Conservation (phyloP, 768 basidiomycete species). For the Psilocybe azurescens region DNA sequence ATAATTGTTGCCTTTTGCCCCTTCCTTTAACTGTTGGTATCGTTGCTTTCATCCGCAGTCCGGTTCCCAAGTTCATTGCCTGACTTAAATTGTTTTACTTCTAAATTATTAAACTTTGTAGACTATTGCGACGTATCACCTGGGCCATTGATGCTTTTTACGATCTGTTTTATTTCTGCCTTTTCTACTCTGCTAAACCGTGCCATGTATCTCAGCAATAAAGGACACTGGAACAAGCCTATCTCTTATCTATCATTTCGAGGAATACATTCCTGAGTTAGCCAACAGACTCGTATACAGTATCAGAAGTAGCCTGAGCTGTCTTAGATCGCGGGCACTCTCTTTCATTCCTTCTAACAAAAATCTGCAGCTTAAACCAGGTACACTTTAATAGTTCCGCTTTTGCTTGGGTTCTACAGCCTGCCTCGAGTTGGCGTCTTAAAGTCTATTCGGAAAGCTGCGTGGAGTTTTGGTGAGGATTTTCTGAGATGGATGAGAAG, state of each 20-base stretch:
- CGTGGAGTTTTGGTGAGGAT: too few species aligned
- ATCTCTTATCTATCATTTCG: neutral
- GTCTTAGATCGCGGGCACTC: too few species aligned
- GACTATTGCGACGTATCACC: neutral
- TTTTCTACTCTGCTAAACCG: neutral
- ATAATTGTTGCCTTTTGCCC: neutral
- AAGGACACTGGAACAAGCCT: neutral
- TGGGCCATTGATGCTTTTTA: neutral
- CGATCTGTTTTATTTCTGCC: neutral
- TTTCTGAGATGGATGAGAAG: too few species aligned
- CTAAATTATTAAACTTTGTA: slow-evolving; percentile 3
- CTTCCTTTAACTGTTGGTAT: slow-evolving; percentile 1
- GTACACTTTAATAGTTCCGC: too few species aligned
- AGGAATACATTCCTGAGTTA: neutral
- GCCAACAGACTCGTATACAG: too few species aligned
- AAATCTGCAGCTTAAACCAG: too few species aligned
- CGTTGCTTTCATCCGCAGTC: neutral
- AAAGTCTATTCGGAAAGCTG: too few species aligned
- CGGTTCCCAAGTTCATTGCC: neutral
- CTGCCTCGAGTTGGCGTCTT: too few species aligned
- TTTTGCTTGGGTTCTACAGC: too few species aligned
- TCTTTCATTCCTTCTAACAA: too few species aligned
- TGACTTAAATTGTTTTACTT: neutral
- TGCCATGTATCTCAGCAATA: neutral
- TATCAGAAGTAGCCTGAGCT: too few species aligned